Evolutionary conservation across 1,139 yeast genomes (phyloP).

Genomic region (Lodderomyces theae): DNA sequence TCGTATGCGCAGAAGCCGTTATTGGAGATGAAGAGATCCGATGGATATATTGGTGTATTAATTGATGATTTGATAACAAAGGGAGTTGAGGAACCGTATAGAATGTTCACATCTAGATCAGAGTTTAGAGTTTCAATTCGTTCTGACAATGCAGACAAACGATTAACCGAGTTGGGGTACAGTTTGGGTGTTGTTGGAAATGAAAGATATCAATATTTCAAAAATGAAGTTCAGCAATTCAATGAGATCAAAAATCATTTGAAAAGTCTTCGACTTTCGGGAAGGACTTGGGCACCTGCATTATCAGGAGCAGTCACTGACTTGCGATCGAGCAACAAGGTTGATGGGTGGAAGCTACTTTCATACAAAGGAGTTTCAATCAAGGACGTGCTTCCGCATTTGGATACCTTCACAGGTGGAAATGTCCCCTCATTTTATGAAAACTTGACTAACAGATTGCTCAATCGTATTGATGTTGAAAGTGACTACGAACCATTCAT

Average conservation of each 20-base stretch:
- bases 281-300: slow-evolving; percentile 61
- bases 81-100: slow-evolving; percentile 95
- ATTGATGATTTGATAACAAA: slow-evolving; percentile 92
- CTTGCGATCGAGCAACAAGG: slow-evolving; percentile 28
- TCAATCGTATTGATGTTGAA: slow-evolving; percentile 67
- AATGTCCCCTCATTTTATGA: slow-evolving; percentile 21
- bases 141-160: slow-evolving; percentile 88
- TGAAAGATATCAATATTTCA: slow-evolving; percentile 53
- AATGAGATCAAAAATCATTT: slow-evolving; percentile 46
- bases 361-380: slow-evolving; percentile 38
- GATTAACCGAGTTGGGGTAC: slow-evolving; percentile 73
- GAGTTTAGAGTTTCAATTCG: slow-evolving; percentile 89
- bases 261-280: slow-evolving; percentile 44
- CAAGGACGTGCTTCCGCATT: slow-evolving; percentile 30
- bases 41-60: slow-evolving; percentile 88
- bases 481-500: slow-evolving; percentile 83
- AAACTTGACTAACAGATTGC: slow-evolving; percentile 50
- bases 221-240: slow-evolving; percentile 45
- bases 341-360: slow-evolving; percentile 46
- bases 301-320: slow-evolving; percentile 48
- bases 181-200: slow-evolving; percentile 65
- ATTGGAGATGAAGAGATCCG: slow-evolving; percentile 64
- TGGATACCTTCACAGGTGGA: slow-evolving; percentile 19
- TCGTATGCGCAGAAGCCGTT: slow-evolving; percentile 39
- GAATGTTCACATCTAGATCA: slow-evolving; percentile 96